Base-by-base conservation (phyloP, 2,329 filamentous ascomycete species). In the Aureobasidium uvarum region DNA sequence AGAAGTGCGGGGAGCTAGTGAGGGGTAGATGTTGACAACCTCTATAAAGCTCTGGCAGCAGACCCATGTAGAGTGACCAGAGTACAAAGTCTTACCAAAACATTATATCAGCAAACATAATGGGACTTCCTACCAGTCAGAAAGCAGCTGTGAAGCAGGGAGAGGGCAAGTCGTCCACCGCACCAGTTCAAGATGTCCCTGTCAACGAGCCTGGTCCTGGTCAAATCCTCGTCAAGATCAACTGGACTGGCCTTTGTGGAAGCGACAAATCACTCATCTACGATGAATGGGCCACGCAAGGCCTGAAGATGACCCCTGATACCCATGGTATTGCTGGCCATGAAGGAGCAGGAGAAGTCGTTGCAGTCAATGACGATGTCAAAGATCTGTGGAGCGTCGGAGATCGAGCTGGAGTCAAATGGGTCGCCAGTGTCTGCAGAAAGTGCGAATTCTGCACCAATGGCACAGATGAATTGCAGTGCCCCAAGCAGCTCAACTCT, bases 61-160 rank as follows among this genome's bases (percentile, higher is more conserved):
- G 38, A n/a, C 25, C 31, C 16, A 45, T 31, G 11, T 8, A 36
- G 33, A 36, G 33, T 13, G 10, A 36, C 10, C 33, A 36, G 33
- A 36, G 39, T 33, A 36, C 25, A 23, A 23, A 18, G 14, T 28
- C 23, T 31, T 10, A 28, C 16, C 18, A 45, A 45, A 58, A 25
- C 54, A 58, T 31, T 18, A 25, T 6, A 58, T 16, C 18, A 60
- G n/a, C 56, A 10, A 10, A 38, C n/a, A 36, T 31, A 31, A 63
- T 54, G 60, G 60, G 48, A 10, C 36, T 64, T 31, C 62, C 62
- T 41, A 64, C 28, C n/a, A 64, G 20, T n/a, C 74, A 77, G 58
- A 73, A 72, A 51, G 77, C 77, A 11, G 75, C 77, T 33, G 70
- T 77, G 13, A 76, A 75, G 62, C 67, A 72, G 46, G 76, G 76